Base-by-base conservation (phyloP, 139 green algal genomes). In the Haematococcus lacustris region DNA sequence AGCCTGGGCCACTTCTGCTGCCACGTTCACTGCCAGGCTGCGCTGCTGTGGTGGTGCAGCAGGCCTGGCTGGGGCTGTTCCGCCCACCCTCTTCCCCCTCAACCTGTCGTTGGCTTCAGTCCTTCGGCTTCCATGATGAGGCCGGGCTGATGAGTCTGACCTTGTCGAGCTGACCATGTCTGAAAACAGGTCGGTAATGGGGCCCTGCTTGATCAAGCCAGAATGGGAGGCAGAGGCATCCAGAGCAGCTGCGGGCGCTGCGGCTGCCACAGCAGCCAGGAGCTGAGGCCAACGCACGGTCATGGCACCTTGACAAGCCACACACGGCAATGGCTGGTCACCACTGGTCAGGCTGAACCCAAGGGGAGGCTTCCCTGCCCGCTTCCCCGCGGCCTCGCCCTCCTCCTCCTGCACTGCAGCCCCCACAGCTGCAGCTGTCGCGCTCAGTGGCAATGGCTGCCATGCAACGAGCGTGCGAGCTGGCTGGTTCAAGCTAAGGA, bases 1-100 rank as follows among this genome's bases (percentile, higher is more conserved):
- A 28, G 73, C 77, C 1, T 35, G 34, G 3, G 41, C 21, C 28
- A 79, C 71, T 1, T 62, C 60, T 5, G 66, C 61, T 17, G 35
- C 37, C 50, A 73, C 72, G 9, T 75, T 57, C 26, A 26, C 17
- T 64, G 53, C 4, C 53, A 7, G 53, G 23, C 33, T 32, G 21
- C 33, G 43, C 43, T 9, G 43, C 43, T 9, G 43, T 53, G 43
- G 43, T 64, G 53, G 23, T 64, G 53, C n/a, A n/a, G n/a, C n/a
- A n/a, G n/a, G n/a, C n/a, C n/a, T n/a, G n/a, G n/a, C n/a, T n/a
- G n/a, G n/a, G n/a, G n/a, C n/a, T n/a, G n/a, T n/a, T n/a, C n/a
- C n/a, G n/a, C n/a, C n/a, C n/a, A n/a, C n/a, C n/a, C n/a, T n/a
- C n/a, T n/a, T n/a, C n/a, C n/a, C n/a, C n/a, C n/a, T n/a, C n/a